Conservation (phyloP, 306 rosid genomes). For the Quercus dentata region DNA sequence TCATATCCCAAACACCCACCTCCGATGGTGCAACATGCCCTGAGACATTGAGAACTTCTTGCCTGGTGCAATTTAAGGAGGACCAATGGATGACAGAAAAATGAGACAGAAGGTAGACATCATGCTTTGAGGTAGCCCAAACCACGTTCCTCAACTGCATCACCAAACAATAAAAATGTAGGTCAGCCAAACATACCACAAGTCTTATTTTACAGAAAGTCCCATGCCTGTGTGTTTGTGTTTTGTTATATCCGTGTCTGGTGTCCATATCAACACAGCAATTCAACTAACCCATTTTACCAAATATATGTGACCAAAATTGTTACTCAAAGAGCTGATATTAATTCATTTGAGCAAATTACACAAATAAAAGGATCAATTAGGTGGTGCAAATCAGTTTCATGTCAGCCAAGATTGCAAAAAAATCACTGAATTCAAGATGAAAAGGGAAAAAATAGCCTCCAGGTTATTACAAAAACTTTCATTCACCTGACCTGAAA, state of each 20-base stretch:
- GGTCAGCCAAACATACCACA: slow-evolving; percentile 1
- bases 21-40: slow-evolving; percentile 86
- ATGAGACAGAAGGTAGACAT: slow-evolving; percentile 71
- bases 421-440: slow-evolving; percentile 1
- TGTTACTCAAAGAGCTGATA: neutral
- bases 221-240: neutral
- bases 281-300: neutral
- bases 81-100: slow-evolving; percentile 80
- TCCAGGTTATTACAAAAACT: neutral
- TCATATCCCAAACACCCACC: slow-evolving; percentile 33
- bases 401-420: neutral
- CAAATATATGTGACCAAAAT: neutral
- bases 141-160: slow-evolving; percentile 80
- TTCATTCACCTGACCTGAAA: slow-evolving; percentile 51
- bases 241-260: neutral
- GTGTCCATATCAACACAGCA: neutral
- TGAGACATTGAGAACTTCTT: slow-evolving; percentile 67
- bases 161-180: slow-evolving; percentile 1
- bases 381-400: neutral
- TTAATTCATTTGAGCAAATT: neutral
- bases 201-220: slow-evolving; percentile 2
- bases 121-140: slow-evolving; percentile 90
- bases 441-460: neutral
- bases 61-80: slow-evolving; percentile 50
- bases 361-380: neutral